Evolutionary conservation across 2,329 filamentous ascomycete species (phyloP), one percentile per base, ranked within the genome.

Genomic region (Eurotiales sp.): DNA sequence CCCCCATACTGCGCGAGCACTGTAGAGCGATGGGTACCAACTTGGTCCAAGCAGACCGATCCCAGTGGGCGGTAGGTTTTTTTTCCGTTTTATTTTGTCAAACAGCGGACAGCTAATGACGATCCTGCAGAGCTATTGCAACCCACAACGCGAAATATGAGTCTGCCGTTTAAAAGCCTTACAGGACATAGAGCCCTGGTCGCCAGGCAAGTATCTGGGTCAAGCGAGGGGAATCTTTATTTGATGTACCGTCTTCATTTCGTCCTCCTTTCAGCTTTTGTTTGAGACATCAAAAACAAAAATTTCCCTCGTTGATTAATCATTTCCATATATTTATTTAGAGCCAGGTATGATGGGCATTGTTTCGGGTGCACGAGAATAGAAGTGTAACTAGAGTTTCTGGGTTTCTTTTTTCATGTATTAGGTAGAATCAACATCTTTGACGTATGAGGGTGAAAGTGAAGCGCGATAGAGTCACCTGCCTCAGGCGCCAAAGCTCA

Each of bases 11-110:
- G 92, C 69, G 95, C 93, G 8, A 85, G 83, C 54, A 99, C 93
- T 7, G 93, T 99, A 49, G 87, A 89, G 88, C 82, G 93, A 66
- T 99, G 93, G 95, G 90, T 88, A 52, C 93, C 93, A 23, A 99
- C 88, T 32, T 99, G 93, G 93, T 95, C 89, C 51, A 88, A 96
- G 71, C 90, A 96, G 81, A 88, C 84, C 22, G 93, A 99, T 72
- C 93, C 93, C 55, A 95, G 88, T 72, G 95, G 93, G 77, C 83
- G 90, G 87, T 90, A 72, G 72, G 76, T 61, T 43, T 40, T 22
- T 8, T 34, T 14, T 12, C 36, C 7, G 8, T 6, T 32, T n/a
- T 10, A 14, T 6, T 29, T 10, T 25, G 12, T 8, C 21, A 2
- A 8, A 29, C 34, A 8, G 29, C 17, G 29, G 22, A 14, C 32